phyloP scores from a whole-genome alignment of 2,329 filamentous ascomycete species.

The Apiospora malaysiana region DNA sequence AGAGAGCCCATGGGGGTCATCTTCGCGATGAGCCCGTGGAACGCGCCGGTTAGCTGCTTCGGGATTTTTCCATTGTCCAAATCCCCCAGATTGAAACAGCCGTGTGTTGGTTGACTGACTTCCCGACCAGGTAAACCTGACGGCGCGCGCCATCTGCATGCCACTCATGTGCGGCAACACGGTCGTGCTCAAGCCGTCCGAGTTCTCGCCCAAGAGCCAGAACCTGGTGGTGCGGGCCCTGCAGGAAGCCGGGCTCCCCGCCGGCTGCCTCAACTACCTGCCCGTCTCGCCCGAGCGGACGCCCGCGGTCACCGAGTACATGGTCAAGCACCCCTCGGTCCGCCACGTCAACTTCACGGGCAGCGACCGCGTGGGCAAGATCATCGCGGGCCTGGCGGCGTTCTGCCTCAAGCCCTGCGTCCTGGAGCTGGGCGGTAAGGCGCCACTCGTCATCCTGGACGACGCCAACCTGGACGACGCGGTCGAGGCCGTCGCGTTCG shows the following conservation, averaged over 20 bases:
- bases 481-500: constrained; percentile 55
- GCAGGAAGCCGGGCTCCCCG: constrained; percentile 75
- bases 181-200: constrained; percentile 68
- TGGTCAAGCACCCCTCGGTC: constrained; percentile 71
- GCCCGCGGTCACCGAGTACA: constrained; percentile 70
- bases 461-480: constrained; percentile 69
- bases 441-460: constrained; percentile 68
- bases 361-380: constrained; percentile 70
- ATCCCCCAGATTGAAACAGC: constrained; percentile 73
- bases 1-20: constrained; percentile 26
- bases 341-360: constrained; percentile 81
- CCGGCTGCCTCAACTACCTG: constrained; percentile 75
- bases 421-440: constrained; percentile 73
- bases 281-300: constrained; percentile 71
- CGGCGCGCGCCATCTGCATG: constrained; percentile 32
- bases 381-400: constrained; percentile 75
- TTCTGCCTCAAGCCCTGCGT: constrained; percentile 70
- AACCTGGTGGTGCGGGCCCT: constrained; percentile 69
- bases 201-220: constrained; percentile 68
- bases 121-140: constrained; percentile 27
- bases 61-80: too few species aligned
- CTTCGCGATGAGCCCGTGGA: constrained; percentile 63
- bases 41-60: constrained; percentile 65
- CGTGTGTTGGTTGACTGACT: constrained; percentile 43
- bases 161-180: constrained; percentile 57